A percentile compares a stretch with the other conserved stretches of the same genome.
phyloP scores from a whole-genome alignment of 2,329 filamentous ascomycete genomes.

The Chalaropsis ovoidea region DNA sequence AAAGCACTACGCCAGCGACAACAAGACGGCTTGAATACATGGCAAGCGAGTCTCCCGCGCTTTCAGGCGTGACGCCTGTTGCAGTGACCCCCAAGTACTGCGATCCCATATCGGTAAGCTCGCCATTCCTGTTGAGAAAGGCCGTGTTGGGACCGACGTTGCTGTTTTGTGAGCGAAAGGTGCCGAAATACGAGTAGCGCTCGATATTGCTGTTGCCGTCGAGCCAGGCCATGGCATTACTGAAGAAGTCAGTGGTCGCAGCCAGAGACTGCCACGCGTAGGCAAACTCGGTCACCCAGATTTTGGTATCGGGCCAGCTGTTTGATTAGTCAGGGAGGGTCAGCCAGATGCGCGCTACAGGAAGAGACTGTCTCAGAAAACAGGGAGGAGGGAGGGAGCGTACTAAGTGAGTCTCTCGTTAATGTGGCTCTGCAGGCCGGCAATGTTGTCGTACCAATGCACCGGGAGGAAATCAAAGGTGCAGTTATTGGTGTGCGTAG shows the following conservation, averaged over 20 bases:
- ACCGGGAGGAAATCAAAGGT: constrained; percentile 54
- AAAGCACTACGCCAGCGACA: background rate
- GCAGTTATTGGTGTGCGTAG: constrained; percentile 40
- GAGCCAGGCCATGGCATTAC: constrained; percentile 54
- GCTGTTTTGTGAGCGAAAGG: constrained; percentile 57
- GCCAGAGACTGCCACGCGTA: constrained; percentile 46
- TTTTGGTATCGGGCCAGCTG: constrained; percentile 49
- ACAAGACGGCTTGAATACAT: background rate
- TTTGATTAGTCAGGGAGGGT: background rate
- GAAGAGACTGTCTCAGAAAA: background rate
- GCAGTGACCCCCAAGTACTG: constrained; percentile 59
- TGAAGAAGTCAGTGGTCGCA: constrained; percentile 56
- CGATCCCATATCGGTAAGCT: constrained; percentile 63
- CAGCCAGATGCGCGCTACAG: background rate
- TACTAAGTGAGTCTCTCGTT: constrained; percentile 40
- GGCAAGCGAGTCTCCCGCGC: background rate
- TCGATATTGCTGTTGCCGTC: constrained; percentile 48
- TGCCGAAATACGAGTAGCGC: constrained; percentile 65
- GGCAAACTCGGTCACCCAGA: constrained; percentile 76
- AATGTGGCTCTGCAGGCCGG: constrained; percentile 56
- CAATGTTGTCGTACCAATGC: constrained; percentile 61
- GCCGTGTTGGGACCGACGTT: constrained; percentile 65
- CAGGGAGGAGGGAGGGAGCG: constrained; percentile 25
- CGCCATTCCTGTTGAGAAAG: constrained; percentile 57
- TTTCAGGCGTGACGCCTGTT: constrained; percentile 34